Base-by-base conservation (phyloP, 306 rosid species). In the Quercus dentata region DNA sequence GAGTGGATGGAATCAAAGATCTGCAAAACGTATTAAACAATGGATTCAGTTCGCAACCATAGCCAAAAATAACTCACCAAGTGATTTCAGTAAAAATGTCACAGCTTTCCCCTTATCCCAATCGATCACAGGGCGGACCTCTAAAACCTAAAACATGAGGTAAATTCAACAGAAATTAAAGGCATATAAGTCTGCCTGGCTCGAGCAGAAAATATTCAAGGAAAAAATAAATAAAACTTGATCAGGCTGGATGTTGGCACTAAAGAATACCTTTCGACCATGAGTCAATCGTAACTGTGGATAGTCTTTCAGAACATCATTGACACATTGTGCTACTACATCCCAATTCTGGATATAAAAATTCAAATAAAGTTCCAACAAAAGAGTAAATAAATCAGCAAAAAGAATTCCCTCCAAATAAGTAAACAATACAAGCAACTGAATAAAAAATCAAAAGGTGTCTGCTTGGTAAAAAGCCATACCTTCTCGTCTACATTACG, bases 21-120 rank as follows among this genome's bases (percentile, higher is more conserved):
- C 46, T 58, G 20, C 11, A 11, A 62, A 38, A 19, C 4, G 4
- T 38, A 74, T 15, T 59, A 71, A 63, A 78, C 35, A 44, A 17
- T 25, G 67, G 79, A 80, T 71, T 46, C 14, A 84, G 33, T 10
- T 8, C 27, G 2, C 2, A 56, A 12, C 7, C 25, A 6, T 17
- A 46, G 17, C 10, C 30, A 7, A 69, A 62, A n/a, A 57, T n/a
- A 74, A 83, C 89, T 85, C 82, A 93, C 99, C 98, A 76, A 96
- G 97, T 59, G 99, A 91, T 79, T 96, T 92, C 1, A 96, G 99
- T 73, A 96, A 88, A 87, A 96, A 96, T 3, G 91, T 89, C 73
- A 96, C 98, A 17, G 99, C 99, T 82, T 91, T 96, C 68, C 99
- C 99, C 83, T 96, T 96, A 85, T 96, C 93, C 99, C 99, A 96